Evolutionary conservation across 1,139 yeast species (phyloP).

Genomic region (Taphrina pruni): DNA sequence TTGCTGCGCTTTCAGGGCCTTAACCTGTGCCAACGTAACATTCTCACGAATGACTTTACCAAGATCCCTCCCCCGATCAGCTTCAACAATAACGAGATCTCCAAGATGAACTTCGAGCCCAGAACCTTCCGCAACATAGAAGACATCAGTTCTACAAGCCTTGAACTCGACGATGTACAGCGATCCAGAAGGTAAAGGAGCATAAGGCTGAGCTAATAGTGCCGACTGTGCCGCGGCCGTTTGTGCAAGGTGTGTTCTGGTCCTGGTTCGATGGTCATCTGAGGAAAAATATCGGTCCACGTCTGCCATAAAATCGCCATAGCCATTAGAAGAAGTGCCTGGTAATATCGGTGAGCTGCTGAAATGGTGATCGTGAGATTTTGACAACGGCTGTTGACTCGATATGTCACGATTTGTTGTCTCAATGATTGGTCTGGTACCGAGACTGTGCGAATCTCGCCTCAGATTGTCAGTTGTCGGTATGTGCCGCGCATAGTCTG

Average conservation of each 20-base stretch:
- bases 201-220: background rate
- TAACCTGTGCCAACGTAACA: slow-evolving; percentile 75
- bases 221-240: slow-evolving; percentile 25
- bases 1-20: slow-evolving; percentile 78
- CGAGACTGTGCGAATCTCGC: background rate
- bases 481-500: background rate
- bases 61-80: slow-evolving; percentile 93
- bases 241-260: slow-evolving; percentile 17
- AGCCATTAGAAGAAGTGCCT: background rate
- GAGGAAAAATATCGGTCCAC: slow-evolving; percentile 41
- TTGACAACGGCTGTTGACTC: background rate
- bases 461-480: background rate
- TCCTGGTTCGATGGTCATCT: slow-evolving; percentile 39
- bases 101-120: slow-evolving; percentile 65
- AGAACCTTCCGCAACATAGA: slow-evolving; percentile 63
- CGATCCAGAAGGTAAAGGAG: slow-evolving; percentile 44
- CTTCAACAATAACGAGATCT: slow-evolving; percentile 91
- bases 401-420: background rate
- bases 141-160: slow-evolving; percentile 83
- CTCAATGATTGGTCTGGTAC: background rate
- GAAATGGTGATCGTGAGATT: background rate
- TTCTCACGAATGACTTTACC: slow-evolving; percentile 65
- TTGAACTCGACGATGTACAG: slow-evolving; percentile 80
- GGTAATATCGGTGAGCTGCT: background rate
- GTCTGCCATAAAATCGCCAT: slow-evolving; percentile 33